Percentiles rank a stretch among this genome's conserved stretches.
Conservation (phyloP, 2,329 filamentous ascomycete species). For the Emericellopsis atlantica region DNA sequence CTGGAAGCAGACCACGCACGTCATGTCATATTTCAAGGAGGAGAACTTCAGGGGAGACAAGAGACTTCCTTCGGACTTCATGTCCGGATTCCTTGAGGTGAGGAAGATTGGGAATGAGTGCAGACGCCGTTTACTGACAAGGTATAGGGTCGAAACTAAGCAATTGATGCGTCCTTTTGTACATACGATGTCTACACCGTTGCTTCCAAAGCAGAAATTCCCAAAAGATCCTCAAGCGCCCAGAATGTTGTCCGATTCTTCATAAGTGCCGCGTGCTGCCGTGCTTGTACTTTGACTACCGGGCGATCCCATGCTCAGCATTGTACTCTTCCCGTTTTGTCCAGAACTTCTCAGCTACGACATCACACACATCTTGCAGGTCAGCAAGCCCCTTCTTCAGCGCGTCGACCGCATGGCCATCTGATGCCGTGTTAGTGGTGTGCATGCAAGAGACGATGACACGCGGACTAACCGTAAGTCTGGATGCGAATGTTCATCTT, state of each 20-base stretch:
- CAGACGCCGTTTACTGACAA: slow-evolving; percentile 7
- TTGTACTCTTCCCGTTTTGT: slow-evolving; percentile 31
- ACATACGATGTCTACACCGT: slow-evolving; percentile 19
- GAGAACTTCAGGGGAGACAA: slow-evolving; percentile 68
- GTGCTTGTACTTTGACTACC: slow-evolving; percentile 3
- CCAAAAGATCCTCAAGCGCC: slow-evolving; percentile 8
- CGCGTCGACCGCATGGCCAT: slow-evolving; percentile 69
- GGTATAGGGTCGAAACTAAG: slow-evolving; percentile 41
- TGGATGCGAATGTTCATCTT: slow-evolving; percentile 98
- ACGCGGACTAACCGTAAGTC: slow-evolving; percentile 63
- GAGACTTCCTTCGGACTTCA: slow-evolving; percentile 78
- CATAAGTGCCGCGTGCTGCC: slow-evolving; percentile 6
- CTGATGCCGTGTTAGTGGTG: slow-evolving; percentile 29
- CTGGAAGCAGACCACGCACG: slow-evolving; percentile 93
- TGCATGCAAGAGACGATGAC: not conserved
- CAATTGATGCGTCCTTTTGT: slow-evolving; percentile 12
- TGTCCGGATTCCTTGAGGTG: slow-evolving; percentile 91
- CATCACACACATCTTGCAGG: slow-evolving; percentile 83
- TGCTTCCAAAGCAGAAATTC: slow-evolving; percentile 15
- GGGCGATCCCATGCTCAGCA: slow-evolving; percentile 16
- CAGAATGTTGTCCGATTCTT: not conserved
- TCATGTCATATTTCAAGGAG: slow-evolving; percentile 92
- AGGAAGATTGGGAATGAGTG: slow-evolving; percentile 13
- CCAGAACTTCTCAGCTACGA: slow-evolving; percentile 83
- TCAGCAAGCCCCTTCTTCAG: slow-evolving; percentile 84